Base-by-base conservation (phyloP, 768 basidiomycete species). In the Boletus coccyginus region DNA sequence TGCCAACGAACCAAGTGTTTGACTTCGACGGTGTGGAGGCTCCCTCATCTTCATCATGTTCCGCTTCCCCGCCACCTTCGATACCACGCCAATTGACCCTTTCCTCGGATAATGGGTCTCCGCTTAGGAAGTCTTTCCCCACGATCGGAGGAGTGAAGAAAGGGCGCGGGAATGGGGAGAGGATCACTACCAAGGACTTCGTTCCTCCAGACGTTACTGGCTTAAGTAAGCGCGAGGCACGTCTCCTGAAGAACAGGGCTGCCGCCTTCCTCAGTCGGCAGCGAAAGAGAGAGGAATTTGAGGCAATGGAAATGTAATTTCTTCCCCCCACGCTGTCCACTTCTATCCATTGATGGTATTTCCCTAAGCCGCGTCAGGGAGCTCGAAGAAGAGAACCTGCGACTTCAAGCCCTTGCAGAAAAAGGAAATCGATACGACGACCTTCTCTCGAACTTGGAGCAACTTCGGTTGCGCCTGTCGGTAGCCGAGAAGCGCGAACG, bases 211-310 rank as follows among this genome's bases (percentile, higher is more conserved):
- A 94, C 69, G 92, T 94, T 56, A 82, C 85, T 56, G 93, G 93
- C 48, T 81, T 94, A 56, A 86, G 81, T 78, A 94, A 94, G 73
- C 90, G 92, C 49, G 92, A 94, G 74, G 92, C 92, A 57, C 85
- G 92, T 50, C 81, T 94, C 10, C 89, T 94, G 55, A 94, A 94
- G 79, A 94, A 94, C 75, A 82, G 92, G 54, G 92, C 92, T 13
- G 92, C 92, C 12, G 92, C 92, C 56, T 94, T 94, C 77, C 86
- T 94, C 68, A 88, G 86, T 74, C 80, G 92, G 70, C 92, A 94
- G 72, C 81, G 92, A 65, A 94, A 94, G 73, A 84, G 92, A 53
- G 92, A 94, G 74, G 92, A 94, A 75, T 94, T 92, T 66, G 92
- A 94, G 74, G 77, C 70, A 66, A 93, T 94, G 90, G 92, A 94